Evolutionary conservation across 352 stramenopile genomes (phyloP).

Genomic region (Phytopythium boreale): DNA sequence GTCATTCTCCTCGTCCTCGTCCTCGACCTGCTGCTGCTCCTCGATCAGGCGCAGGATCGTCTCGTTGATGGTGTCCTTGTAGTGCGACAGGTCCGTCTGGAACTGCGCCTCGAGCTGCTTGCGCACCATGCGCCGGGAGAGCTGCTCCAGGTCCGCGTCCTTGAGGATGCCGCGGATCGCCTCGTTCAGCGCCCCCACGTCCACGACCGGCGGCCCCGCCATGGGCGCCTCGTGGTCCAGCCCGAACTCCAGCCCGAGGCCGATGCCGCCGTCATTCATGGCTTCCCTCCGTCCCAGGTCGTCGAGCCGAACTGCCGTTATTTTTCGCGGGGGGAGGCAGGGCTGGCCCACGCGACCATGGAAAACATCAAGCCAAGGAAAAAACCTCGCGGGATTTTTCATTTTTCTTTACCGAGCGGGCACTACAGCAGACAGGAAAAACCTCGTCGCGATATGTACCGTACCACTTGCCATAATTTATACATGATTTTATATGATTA

Average conservation of each 20-base stretch:
- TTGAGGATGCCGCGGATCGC: slow-evolving; percentile 78
- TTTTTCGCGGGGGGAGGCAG: background rate
- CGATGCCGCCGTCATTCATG: slow-evolving; percentile 38
- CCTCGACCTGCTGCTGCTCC: slow-evolving; percentile 66
- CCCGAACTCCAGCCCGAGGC: slow-evolving; percentile 55
- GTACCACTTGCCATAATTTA: no score
- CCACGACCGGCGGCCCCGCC: slow-evolving; percentile 33
- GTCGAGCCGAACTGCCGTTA: slow-evolving; percentile 6
- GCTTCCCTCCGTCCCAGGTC: background rate
- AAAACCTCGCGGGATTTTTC: background rate
- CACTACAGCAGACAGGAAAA: background rate
- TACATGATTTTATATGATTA: no score
- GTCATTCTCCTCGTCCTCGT: slow-evolving; percentile 37
- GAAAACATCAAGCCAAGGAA: background rate
- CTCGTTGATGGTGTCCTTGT: slow-evolving; percentile 85
- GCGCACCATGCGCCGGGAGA: slow-evolving; percentile 84
- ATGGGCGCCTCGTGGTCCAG: slow-evolving; percentile 34
- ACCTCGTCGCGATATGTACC: background rate
- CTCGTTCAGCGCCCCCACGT: slow-evolving; percentile 58
- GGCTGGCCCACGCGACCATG: no score
- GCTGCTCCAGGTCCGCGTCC: slow-evolving; percentile 79
- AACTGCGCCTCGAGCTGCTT: slow-evolving; percentile 85
- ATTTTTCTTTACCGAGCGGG: no score
- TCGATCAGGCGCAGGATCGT: slow-evolving; percentile 81
- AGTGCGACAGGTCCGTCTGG: slow-evolving; percentile 65